These are phyloP conservation scores for Rhodamnia rubescens DNA, from an alignment of 345 rosid species.

Conservation along the genomic window DNA sequence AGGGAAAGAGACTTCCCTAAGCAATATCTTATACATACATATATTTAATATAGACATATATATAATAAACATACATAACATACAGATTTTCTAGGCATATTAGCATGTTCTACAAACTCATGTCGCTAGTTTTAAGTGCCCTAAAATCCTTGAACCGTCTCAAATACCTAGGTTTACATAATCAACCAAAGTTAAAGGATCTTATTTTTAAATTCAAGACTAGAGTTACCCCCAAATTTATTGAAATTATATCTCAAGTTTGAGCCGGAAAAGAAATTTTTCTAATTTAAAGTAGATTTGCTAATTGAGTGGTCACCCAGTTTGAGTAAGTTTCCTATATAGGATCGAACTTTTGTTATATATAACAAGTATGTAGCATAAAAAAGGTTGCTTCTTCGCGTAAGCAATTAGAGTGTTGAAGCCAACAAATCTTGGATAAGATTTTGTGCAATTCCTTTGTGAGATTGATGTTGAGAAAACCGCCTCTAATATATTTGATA, in stretches of 20 bases:
- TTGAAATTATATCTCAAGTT: background rate
- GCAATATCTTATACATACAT: background rate
- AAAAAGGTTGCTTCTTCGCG: background rate
- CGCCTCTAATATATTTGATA: no score
- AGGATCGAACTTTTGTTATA: background rate
- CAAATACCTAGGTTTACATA: background rate
- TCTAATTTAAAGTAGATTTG: background rate
- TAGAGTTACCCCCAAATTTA: no score
- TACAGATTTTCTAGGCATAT: background rate
- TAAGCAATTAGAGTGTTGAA: background rate
- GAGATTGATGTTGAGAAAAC: background rate
- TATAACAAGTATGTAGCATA: background rate
- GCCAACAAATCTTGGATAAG: background rate
- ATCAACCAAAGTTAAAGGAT: background rate
- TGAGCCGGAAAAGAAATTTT: background rate
- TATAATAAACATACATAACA: no score
- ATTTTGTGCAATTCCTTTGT: background rate
- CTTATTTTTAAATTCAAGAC: background rate
- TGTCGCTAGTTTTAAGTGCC: background rate
- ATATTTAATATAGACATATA: background rate
- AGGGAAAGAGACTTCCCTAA: background rate
- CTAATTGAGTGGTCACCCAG: background rate
- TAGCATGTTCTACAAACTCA: background rate
- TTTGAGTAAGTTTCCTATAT: background rate
- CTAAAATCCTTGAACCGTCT: background rate